These are phyloP conservation scores for Ogataea trehaloabstinens DNA, from an alignment of 805 yeast genomes.

Conservation along the genomic window DNA sequence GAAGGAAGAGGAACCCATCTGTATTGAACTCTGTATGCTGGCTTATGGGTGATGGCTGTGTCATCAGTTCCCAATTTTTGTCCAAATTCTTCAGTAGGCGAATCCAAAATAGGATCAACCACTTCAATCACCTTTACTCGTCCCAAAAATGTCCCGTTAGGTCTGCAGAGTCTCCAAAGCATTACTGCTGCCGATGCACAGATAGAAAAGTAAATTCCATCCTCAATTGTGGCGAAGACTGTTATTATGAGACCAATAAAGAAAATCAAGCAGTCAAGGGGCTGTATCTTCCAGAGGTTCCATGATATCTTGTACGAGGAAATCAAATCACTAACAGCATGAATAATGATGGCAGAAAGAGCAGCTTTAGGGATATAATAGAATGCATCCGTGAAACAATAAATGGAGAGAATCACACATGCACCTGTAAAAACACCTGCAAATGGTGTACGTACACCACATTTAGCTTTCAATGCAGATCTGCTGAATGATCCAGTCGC, in stretches of 20 bases:
- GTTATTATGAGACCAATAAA: constrained; percentile 70
- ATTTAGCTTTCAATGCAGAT: constrained; percentile 90
- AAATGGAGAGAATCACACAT: constrained; percentile 83
- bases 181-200: constrained; percentile 77
- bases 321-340: constrained; percentile 85
- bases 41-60: constrained; percentile 1
- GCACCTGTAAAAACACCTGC: constrained; percentile 90
- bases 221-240: constrained; percentile 76
- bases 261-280: constrained; percentile 73
- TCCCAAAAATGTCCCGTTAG: constrained; percentile 82
- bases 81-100: constrained; percentile 1
- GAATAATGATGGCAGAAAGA: constrained; percentile 83
- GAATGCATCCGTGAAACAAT: constrained; percentile 79
- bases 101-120: constrained; percentile 53
- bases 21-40: constrained; percentile 17
- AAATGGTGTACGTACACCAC: constrained; percentile 92
- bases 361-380: constrained; percentile 90
- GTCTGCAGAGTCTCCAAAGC: constrained; percentile 72
- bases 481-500: constrained; percentile 95
- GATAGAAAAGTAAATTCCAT: constrained; percentile 88
- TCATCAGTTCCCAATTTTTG: constrained; percentile 1
- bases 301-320: constrained; percentile 66
- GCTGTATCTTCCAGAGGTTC: constrained; percentile 69
- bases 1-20: constrained; percentile 68
- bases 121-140: constrained; percentile 69